phyloP scores from a whole-genome alignment of 208 protist genomes.

The Leishmania tropica region DNA sequence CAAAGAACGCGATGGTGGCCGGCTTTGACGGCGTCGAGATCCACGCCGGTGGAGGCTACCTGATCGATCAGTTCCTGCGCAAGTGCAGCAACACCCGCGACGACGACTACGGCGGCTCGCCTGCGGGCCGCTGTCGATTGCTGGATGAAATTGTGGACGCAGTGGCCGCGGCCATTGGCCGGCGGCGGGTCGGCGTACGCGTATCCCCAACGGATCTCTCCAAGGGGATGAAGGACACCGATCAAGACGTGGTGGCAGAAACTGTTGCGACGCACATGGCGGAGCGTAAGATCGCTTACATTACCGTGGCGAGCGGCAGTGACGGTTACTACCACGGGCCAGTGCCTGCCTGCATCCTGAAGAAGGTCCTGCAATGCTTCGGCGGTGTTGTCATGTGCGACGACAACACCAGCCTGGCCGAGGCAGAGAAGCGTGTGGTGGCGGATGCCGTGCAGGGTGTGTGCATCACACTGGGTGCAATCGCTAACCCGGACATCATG shows the following conservation, averaged over 20 bases:
- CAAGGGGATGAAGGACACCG: conserved; percentile 23
- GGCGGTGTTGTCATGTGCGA: conserved; percentile 23
- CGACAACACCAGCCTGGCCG: conserved; percentile 32
- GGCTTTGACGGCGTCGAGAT: conserved; percentile 91
- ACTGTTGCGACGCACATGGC: conserved; percentile 14
- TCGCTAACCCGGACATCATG: conserved; percentile 67
- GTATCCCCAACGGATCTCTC: conserved; percentile 37
- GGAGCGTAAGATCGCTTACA: conserved; percentile 29
- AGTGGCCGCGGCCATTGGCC: conserved; percentile 30
- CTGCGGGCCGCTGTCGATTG: conserved; percentile 58
- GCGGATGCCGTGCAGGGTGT: conserved; percentile 25
- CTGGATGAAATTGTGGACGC: conserved; percentile 59
- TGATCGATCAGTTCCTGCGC: conserved; percentile 79
- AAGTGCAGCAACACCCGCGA: conserved; percentile 59
- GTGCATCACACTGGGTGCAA: conserved; percentile 33
- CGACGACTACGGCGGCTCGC: conserved; percentile 78
- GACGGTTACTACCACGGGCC: conserved; percentile 36
- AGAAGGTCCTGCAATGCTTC: not conserved
- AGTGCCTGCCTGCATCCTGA: not conserved
- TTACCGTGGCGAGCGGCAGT: conserved; percentile 22
- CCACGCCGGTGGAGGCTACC: conserved; percentile 80
- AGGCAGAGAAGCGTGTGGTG: conserved; percentile 8
- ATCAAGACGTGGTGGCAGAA: conserved; percentile 15
- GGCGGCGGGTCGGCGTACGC: conserved; percentile 43
- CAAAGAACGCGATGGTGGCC: conserved; percentile 52